A percentile compares a stretch with the other conserved stretches of the same genome.
phyloP scores from a whole-genome alignment of 1,284 basidiomycete genomes.

The Microstroma glucosiphilum region DNA sequence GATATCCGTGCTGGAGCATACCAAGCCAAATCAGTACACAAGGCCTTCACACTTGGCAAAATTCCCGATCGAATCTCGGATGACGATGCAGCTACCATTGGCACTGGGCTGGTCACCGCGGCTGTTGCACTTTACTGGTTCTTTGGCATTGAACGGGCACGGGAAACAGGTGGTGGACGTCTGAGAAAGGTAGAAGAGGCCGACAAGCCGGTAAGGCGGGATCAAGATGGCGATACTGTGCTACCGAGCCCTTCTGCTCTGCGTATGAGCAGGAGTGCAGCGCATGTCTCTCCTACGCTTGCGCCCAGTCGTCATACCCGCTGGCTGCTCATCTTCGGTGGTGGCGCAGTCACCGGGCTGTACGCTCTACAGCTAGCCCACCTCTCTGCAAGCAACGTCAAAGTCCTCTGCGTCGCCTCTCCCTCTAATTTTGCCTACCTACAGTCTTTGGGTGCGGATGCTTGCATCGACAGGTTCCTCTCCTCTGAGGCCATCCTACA shows the following conservation, averaged over 20 bases:
- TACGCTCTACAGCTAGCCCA: constrained; percentile 33
- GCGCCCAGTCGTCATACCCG: neutral
- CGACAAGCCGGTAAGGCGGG: neutral
- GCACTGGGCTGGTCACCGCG: constrained; percentile 48
- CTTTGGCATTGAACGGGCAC: constrained; percentile 21
- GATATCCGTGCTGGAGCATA: constrained; percentile 33
- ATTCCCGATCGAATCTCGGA: constrained; percentile 20
- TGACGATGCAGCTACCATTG: constrained; percentile 34
- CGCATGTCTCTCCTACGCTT: no score
- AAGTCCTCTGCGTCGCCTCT: constrained; percentile 31
- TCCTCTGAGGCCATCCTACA: constrained; percentile 14
- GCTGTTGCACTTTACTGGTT: constrained; percentile 36
- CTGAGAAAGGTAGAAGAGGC: constrained; percentile 4
- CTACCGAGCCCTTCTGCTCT: neutral
- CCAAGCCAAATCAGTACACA: constrained; percentile 27
- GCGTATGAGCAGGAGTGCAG: neutral
- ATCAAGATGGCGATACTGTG: constrained; percentile 2
- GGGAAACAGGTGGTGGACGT: constrained; percentile 5
- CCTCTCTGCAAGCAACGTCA: constrained; percentile 16
- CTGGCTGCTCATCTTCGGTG: constrained; percentile 39
- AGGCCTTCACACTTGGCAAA: constrained; percentile 23
- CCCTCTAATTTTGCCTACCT: constrained; percentile 32
- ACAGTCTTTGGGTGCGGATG: constrained; percentile 15
- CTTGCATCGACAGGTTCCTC: constrained; percentile 31
- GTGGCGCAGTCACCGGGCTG: constrained; percentile 40